Percentiles rank a stretch among this genome's conserved stretches.
phyloP scores from a whole-genome alignment of 2,329 filamentous ascomycete genomes.

The Gremmenia infestans region DNA sequence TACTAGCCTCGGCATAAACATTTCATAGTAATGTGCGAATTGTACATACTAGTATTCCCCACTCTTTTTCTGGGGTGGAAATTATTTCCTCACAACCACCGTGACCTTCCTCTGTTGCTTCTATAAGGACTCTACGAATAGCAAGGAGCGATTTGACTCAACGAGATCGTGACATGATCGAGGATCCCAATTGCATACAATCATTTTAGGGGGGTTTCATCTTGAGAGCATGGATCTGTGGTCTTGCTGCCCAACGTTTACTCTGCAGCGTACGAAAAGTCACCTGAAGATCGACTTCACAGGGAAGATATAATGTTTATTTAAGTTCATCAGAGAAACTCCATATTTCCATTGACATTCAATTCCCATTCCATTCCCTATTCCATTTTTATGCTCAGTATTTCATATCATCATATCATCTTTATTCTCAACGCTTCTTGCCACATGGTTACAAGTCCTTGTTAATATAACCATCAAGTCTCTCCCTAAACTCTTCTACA shows the following conservation, averaged over 20 bases:
- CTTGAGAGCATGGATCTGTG: too few relatives aligned
- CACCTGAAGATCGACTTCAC: too few relatives aligned
- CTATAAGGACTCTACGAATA: too few relatives aligned
- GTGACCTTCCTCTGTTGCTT: too few relatives aligned
- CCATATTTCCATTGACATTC: not conserved
- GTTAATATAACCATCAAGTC: slow-evolving; percentile 16
- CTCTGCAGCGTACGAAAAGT: too few relatives aligned
- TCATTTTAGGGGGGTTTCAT: too few relatives aligned
- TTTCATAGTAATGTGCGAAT: not conserved
- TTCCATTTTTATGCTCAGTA: not conserved
- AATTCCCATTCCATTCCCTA: not conserved
- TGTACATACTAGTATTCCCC: not conserved
- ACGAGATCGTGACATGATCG: too few relatives aligned
- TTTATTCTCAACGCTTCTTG: not conserved
- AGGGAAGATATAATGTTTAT: not conserved
- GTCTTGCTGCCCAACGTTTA: too few relatives aligned
- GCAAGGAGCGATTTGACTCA: too few relatives aligned
- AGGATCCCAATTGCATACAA: too few relatives aligned
- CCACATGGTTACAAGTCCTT: slow-evolving; percentile 13
- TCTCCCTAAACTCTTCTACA: slow-evolving; percentile 54
- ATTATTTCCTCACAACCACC: not conserved
- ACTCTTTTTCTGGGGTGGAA: not conserved
- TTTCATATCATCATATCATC: not conserved
- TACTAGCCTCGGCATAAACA: not conserved
- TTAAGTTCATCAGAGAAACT: not conserved